Evolutionary conservation across 257 asterid genomes (phyloP).

Genomic region (Primulina huaijiensis): DNA sequence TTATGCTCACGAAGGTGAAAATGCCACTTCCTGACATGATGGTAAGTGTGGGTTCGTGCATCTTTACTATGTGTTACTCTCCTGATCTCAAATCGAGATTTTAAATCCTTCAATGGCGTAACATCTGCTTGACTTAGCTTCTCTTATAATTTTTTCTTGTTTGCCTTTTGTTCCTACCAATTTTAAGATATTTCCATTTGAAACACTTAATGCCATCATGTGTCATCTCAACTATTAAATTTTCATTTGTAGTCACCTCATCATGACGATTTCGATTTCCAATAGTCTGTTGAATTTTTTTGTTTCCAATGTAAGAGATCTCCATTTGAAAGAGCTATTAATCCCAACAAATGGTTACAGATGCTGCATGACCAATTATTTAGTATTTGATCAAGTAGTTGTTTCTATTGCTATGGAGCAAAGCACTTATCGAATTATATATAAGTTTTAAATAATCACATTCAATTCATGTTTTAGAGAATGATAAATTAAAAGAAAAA

Average conservation of each 20-base stretch:
- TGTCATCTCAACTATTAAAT: too few relatives aligned
- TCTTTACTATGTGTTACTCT: slow-evolving; percentile 20
- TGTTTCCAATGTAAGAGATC: neutral
- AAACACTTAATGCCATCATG: neutral
- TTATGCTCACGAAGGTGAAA: slow-evolving; percentile 98
- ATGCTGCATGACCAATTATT: neutral
- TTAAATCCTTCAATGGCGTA: neutral
- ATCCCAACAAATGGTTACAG: neutral
- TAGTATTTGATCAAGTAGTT: too few relatives aligned
- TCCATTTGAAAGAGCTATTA: neutral
- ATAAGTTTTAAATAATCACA: neutral
- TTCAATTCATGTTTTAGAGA: neutral
- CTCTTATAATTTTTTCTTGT: too few relatives aligned
- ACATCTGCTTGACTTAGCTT: too few relatives aligned
- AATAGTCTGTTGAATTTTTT: neutral
- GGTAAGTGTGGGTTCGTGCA: slow-evolving; percentile 50
- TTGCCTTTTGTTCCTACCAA: too few relatives aligned
- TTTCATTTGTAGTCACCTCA: neutral
- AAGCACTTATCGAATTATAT: too few relatives aligned
- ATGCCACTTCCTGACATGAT: slow-evolving; percentile 99
- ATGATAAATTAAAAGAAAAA: neutral
- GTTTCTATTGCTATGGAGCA: too few relatives aligned
- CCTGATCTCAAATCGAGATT: neutral
- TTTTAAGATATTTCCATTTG: too few relatives aligned
- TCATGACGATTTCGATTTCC: neutral